Base-by-base conservation (phyloP, 495 filamentous ascomycete genomes). In the Copromyces sp. region DNA sequence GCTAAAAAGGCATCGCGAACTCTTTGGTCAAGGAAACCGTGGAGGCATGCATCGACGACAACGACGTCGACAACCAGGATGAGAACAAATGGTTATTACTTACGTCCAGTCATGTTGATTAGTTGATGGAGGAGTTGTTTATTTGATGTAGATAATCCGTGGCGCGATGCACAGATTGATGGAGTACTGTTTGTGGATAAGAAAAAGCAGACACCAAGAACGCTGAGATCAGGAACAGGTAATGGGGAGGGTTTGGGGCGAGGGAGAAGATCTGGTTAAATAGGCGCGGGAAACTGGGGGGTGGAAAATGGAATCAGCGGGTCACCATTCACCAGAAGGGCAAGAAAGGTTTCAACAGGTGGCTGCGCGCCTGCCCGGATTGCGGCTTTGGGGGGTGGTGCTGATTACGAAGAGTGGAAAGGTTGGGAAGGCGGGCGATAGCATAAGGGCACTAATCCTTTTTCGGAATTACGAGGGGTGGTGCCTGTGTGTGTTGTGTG, bases 71-170 rank as follows among this genome's bases (percentile, higher is more conserved):
- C 39, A 68, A 73, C 29, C 38, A 53, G 44, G 71, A 77, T 39
- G 61, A 61, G 75, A 14, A 44, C 77, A 53, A 69, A 68, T 71
- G 53, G 76, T 74, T 74, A 61, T 71, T 94, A 79, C 94, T 93
- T 88, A 97, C 94, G 94, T 92, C 94, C 94, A 93, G 94, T 94
- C 94, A 97, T 97, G 75, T 83, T 93, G 88, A 81, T 79, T 81
- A 71, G 71, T 74, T 71, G 74, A 75, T 79, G 74, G 74, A 71
- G 74, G 74, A 71, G 69, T 73, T 77, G 77, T 80, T 75, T 75
- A 72, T 38, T 73, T 68, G 80, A 82, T 81, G 78, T 53, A 77
- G 76, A 75, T 71, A 45, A 24, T 32, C 53, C 39, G 29, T 70
- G 75, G 75, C 77, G 71, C 68, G 68, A 69, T 75, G 45, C 77